Evolutionary conservation across 768 basidiomycete species (phyloP).

Genomic region (Butyriboletus loyo): DNA sequence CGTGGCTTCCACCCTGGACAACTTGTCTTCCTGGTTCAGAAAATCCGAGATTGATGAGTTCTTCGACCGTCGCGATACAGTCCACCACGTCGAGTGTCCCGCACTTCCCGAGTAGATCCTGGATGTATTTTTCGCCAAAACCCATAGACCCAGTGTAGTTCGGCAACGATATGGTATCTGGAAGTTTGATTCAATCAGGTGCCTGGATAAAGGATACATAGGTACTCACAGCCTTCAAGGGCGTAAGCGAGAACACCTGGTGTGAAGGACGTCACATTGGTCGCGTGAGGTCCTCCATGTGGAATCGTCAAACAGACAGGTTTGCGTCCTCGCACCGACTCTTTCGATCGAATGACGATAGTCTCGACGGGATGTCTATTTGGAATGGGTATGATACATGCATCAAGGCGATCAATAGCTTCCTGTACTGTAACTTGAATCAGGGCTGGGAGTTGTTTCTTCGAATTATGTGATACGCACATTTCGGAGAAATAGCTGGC

Average conservation of each 20-base stretch:
- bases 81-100: conserved; percentile 66
- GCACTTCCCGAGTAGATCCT: conserved; percentile 36
- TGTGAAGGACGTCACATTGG: conserved; percentile 46
- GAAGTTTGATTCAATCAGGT: neutral
- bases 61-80: conserved; percentile 51
- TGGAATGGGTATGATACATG: conserved; percentile 35
- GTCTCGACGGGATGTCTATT: conserved; percentile 50
- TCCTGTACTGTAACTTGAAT: conserved; percentile 35
- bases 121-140: conserved; percentile 60
- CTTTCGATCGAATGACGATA: conserved; percentile 44
- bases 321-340: conserved; percentile 12
- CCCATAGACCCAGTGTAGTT: conserved; percentile 55
- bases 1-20: conserved; percentile 66
- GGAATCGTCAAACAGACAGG: conserved; percentile 50
- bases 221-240: conserved; percentile 56
- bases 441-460: neutral
- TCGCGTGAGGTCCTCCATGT: conserved; percentile 65
- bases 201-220: neutral
- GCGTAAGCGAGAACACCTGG: conserved; percentile 44
- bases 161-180: conserved; percentile 53
- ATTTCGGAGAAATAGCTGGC: conserved; percentile 36
- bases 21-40: conserved; percentile 23
- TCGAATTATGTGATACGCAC: conserved; percentile 29
- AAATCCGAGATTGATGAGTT: conserved; percentile 42
- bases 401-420: neutral